Percentiles rank a stretch among this genome's conserved stretches.
phyloP scores from a whole-genome alignment of 495 filamentous ascomycete genomes.

The Venustampulla echinocandica region DNA sequence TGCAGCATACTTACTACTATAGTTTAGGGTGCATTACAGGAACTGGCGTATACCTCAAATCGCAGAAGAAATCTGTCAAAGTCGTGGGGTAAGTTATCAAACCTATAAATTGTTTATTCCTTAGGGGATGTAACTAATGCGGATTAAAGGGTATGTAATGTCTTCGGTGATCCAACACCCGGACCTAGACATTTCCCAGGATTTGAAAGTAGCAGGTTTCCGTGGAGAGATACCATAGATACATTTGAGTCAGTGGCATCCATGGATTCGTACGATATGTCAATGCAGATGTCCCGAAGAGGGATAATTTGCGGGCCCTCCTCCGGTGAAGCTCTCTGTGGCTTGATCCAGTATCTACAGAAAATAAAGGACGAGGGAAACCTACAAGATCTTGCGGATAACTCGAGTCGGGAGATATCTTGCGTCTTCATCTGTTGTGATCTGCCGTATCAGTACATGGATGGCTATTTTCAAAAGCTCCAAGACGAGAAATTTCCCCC shows the following conservation, averaged over 20 bases:
- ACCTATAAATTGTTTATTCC: conserved; percentile 35
- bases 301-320: conserved; percentile 42
- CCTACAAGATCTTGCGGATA: conserved; percentile 29
- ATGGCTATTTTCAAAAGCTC: conserved; percentile 39
- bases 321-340: conserved; percentile 38
- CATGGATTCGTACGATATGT: conserved; percentile 32
- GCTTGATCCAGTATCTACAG: conserved; percentile 35
- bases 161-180: conserved; percentile 36
- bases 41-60: not conserved
- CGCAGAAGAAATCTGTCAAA: conserved; percentile 15
- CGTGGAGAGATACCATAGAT: conserved; percentile 40
- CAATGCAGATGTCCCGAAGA: conserved; percentile 37
- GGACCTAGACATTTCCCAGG: conserved; percentile 37
- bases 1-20: not conserved
- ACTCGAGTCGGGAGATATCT: conserved; percentile 25
- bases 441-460: conserved; percentile 44
- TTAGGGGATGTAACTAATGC: conserved; percentile 37
- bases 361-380: conserved; percentile 33
- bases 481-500: conserved; percentile 35
- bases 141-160: conserved; percentile 37
- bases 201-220: conserved; percentile 37
- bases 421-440: conserved; percentile 45
- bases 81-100: conserved; percentile 3
- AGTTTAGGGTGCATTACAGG: not conserved
- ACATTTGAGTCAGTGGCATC: conserved; percentile 37